Evolutionary conservation across 768 basidiomycete species (phyloP), one percentile per base, ranked within the genome.

Genomic region (Lactarius hengduanensis): DNA sequence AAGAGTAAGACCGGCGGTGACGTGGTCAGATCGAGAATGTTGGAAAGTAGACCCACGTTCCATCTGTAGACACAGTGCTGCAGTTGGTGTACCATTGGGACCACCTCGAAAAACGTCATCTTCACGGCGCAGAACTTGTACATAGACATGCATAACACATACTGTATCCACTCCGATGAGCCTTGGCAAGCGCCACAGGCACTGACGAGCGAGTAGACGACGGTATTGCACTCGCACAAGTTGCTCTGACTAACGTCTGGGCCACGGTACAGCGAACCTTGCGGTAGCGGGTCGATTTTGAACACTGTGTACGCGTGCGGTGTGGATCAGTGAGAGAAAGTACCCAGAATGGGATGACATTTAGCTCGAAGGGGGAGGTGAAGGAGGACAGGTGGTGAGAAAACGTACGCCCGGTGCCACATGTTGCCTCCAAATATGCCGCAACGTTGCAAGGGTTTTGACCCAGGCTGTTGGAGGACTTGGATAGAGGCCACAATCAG

Each of bases 391-490:
- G 18, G 41, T 18, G n/a, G 30, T 13, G 11, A 2, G 38, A 34
- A 30, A n/a, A 65, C 64, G 34, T 34, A 65, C 64, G 53, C 0
- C 59, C 64, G 15, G 32, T 41, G 11, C 34, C 28, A 28, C 64
- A 65, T 2, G 40, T 20, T 5, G 53, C 20, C 10, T 60, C 59
- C 18, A 65, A 40, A 54, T 43, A 60, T 30, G 54, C 54, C 18
- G 59, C 59, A 28, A 65, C 41, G 5, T 22, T 26, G 64, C 64
- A 65, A 20, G 64, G 59, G 41, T 47, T 65, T 56, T 65, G 64
- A 45, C 7, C 8, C 38, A 61, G 32, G 41, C 41, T 61, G 26
- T 65, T 65, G 41, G 36, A 61, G 32, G 64, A 45, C 64, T 65
- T 32, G 57, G 40, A 15, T 7, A 8, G 8, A 13, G 41, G 3